Percentiles rank a stretch among this genome's conserved stretches.
Conservation (phyloP, 495 filamentous ascomycete genomes). For the Talaromyces liani region DNA sequence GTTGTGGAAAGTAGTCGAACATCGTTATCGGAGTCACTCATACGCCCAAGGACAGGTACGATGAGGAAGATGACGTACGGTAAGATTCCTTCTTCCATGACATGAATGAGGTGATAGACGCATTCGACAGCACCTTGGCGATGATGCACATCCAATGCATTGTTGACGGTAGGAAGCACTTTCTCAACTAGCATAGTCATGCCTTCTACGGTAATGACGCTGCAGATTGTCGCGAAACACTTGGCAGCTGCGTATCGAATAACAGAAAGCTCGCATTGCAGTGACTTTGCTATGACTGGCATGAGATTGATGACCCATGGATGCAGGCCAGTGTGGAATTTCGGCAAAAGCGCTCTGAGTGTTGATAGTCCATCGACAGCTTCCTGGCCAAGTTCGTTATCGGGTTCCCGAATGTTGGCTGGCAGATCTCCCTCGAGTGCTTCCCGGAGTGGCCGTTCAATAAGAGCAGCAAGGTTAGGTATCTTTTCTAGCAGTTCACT, state of each 20-base stretch:
- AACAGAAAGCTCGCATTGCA: slow-evolving; percentile 80
- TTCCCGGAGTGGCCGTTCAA: slow-evolving; percentile 68
- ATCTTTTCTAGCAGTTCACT: slow-evolving; percentile 65
- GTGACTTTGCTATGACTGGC: slow-evolving; percentile 77
- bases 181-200: slow-evolving; percentile 96
- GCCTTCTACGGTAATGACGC: slow-evolving; percentile 84
- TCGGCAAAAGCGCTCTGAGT: slow-evolving; percentile 81
- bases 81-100: slow-evolving; percentile 94
- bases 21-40: slow-evolving; percentile 97
- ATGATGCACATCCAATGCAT: slow-evolving; percentile 72
- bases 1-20: slow-evolving; percentile 91
- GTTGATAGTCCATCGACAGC: slow-evolving; percentile 91
- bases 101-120: slow-evolving; percentile 91
- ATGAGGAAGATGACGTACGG: slow-evolving; percentile 99
- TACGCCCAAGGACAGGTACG: slow-evolving; percentile 95
- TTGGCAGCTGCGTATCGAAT: slow-evolving; percentile 96
- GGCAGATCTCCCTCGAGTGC: slow-evolving; percentile 66
- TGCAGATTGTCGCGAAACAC: slow-evolving; percentile 95
- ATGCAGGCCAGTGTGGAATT: slow-evolving; percentile 64
- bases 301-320: slow-evolving; percentile 72
- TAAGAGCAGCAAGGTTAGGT: slow-evolving; percentile 69
- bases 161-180: slow-evolving; percentile 83
- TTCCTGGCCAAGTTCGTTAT: slow-evolving; percentile 73
- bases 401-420: slow-evolving; percentile 56
- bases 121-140: slow-evolving; percentile 92